Conservation (phyloP, 2,329 filamentous ascomycete genomes). For the Colletotrichum lini region DNA sequence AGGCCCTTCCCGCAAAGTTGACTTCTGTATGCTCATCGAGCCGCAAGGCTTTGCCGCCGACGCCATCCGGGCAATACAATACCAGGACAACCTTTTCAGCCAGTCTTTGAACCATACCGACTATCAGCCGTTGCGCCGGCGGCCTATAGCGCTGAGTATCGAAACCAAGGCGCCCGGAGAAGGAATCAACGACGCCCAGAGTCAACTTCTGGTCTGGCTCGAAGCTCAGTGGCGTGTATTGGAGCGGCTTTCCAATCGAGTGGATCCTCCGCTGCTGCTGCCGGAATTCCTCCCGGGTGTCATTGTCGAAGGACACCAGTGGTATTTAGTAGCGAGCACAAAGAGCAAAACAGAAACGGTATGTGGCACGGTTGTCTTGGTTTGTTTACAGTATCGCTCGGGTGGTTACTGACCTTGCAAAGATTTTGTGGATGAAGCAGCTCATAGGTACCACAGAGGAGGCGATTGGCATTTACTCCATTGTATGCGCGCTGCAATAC, state of each 20-base stretch:
- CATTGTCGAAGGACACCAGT: conserved; percentile 1
- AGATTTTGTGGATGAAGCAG: conserved; percentile 10
- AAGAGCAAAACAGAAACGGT: conserved; percentile 1
- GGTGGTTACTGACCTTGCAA: background rate
- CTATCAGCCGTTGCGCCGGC: background rate
- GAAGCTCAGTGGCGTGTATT: conserved; percentile 6
- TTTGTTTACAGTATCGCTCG: too few species aligned
- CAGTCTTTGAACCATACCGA: conserved; percentile 4
- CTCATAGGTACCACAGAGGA: conserved; percentile 1
- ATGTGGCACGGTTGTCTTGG: too few species aligned
- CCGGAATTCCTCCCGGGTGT: conserved; percentile 7
- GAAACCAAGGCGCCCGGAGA: background rate
- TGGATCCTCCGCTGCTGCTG: background rate
- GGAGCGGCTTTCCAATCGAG: background rate
- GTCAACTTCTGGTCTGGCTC: conserved; percentile 2
- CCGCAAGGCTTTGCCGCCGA: background rate
- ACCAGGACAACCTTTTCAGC: background rate
- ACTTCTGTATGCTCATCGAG: conserved; percentile 8
- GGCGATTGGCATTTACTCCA: conserved; percentile 9
- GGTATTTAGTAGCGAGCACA: background rate
- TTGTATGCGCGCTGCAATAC: conserved; percentile 13
- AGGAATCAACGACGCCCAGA: conserved; percentile 5
- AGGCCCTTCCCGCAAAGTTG: conserved; percentile 5
- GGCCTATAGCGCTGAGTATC: background rate
- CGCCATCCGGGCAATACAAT: conserved; percentile 8